These are phyloP conservation scores for Exobasidium cylindrosporum DNA, from an alignment of 1,284 basidiomycete species.

Conservation along the genomic window DNA sequence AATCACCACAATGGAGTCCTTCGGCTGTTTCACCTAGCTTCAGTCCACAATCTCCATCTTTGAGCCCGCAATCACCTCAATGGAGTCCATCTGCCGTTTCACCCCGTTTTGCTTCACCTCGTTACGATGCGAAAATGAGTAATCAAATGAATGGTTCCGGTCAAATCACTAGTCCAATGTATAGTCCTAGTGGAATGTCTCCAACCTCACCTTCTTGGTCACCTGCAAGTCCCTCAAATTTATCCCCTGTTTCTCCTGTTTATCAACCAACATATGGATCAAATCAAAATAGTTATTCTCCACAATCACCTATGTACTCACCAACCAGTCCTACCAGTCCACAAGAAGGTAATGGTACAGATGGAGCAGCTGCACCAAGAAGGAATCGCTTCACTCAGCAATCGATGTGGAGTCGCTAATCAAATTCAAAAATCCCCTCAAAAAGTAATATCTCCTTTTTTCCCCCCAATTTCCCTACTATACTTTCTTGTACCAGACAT, in stretches of 20 bases:
- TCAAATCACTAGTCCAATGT: conserved; percentile 3
- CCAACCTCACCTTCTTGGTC: conserved; percentile 15
- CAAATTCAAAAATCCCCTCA: no score
- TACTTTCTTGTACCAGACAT: no score
- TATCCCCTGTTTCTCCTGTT: not conserved
- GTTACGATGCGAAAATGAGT: not conserved
- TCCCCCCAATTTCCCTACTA: no score
- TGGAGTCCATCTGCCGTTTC: conserved; percentile 4
- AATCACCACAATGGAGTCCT: conserved; percentile 14
- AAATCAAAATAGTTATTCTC: conserved; percentile 8
- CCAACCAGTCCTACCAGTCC: conserved; percentile 8
- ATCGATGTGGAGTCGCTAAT: conserved; percentile 4
- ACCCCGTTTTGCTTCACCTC: not conserved
- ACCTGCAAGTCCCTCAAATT: conserved; percentile 8
- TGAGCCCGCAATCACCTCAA: conserved; percentile 6
- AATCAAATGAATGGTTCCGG: conserved; percentile 3
- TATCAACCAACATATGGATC: conserved; percentile 9
- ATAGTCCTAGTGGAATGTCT: conserved; percentile 9
- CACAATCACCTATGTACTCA: conserved; percentile 11
- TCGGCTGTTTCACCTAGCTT: conserved; percentile 10
- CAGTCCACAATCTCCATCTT: conserved; percentile 11
- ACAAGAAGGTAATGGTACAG: not conserved
- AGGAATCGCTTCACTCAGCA: conserved; percentile 16
- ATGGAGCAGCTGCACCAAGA: conserved; percentile 6
- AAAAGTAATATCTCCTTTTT: no score